phyloP scores from a whole-genome alignment of 345 rosid species.

The Erysimum cheiranthoides region DNA sequence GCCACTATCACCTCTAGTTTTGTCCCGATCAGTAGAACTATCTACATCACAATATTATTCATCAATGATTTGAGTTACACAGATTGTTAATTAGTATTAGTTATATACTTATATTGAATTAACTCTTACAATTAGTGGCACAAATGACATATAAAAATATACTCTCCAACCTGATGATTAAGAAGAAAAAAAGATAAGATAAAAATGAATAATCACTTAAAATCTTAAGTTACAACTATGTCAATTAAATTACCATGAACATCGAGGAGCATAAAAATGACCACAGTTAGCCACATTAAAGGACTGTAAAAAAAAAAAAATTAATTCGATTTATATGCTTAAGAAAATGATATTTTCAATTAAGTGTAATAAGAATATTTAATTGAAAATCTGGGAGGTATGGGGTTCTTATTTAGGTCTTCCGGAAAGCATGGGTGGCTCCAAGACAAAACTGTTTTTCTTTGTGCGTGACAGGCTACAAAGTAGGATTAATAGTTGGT shows the following conservation, averaged over 20 bases:
- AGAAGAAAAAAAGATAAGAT: neutral
- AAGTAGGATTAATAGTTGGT: too few species aligned
- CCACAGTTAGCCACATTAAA: conserved; percentile 70
- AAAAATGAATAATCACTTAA: neutral
- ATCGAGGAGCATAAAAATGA: conserved; percentile 66
- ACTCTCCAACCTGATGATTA: conserved; percentile 65
- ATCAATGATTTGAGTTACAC: neutral
- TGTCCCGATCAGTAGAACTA: conserved; percentile 59
- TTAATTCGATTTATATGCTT: neutral
- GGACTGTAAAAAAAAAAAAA: conserved; percentile 52
- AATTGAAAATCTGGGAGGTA: too few species aligned
- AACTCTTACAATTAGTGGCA: conserved; percentile 63
- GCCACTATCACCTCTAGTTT: conserved; percentile 63
- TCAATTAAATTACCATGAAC: conserved; percentile 61
- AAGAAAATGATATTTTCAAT: neutral
- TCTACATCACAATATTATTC: conserved; percentile 37
- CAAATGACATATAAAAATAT: conserved; percentile 73
- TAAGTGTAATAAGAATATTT: neutral
- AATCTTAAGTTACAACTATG: neutral
- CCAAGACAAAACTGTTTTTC: too few species aligned
- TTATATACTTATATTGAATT: neutral
- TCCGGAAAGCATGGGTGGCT: too few species aligned
- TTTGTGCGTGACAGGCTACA: too few species aligned
- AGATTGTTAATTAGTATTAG: neutral
- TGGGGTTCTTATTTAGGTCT: too few species aligned